These are phyloP conservation scores for Carallia brachiata DNA, from an alignment of 345 rosid genomes.

Conservation along the genomic window DNA sequence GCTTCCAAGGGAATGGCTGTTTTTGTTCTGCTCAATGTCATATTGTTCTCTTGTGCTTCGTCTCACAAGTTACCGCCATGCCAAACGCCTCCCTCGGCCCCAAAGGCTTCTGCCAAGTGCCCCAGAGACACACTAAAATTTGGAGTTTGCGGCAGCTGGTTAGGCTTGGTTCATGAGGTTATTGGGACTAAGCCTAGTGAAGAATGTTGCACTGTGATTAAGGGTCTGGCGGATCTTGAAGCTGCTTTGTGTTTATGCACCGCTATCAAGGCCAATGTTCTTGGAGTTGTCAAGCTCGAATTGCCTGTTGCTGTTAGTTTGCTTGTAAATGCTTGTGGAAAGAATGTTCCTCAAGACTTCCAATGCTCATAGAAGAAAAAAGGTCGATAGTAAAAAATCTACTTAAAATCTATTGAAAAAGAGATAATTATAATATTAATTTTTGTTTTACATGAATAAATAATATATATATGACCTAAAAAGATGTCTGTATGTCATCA, in stretches of 20 bases:
- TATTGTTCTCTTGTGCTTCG: conserved; percentile 34
- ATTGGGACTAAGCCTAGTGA: conserved; percentile 68
- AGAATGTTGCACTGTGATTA: conserved; percentile 61
- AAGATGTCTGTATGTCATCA: no score
- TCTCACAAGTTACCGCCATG: conserved; percentile 15
- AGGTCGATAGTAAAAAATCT: no score
- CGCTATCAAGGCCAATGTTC: conserved; percentile 55
- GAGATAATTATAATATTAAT: no score
- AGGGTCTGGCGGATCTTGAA: conserved; percentile 81
- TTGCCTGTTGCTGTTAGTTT: conserved; percentile 32
- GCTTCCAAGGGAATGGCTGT: conserved; percentile 12
- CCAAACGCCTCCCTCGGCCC: not conserved
- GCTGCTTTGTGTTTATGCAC: conserved; percentile 79
- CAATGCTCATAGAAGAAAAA: conserved; percentile 23
- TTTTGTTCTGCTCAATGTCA: conserved; percentile 32
- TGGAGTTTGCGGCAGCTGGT: no score
- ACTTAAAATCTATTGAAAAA: no score
- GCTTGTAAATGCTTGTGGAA: conserved; percentile 52
- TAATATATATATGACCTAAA: no score
- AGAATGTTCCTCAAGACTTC: conserved; percentile 51
- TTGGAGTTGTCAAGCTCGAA: conserved; percentile 13
- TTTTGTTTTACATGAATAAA: no score
- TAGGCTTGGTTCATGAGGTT: conserved; percentile 28
- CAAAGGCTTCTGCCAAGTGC: conserved; percentile 35
- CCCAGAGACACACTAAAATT: conserved; percentile 46